Evolutionary conservation across 2,329 filamentous ascomycete genomes (phyloP), one percentile per base, ranked within the genome.

Genomic region (Incumbomyces delicatus): DNA sequence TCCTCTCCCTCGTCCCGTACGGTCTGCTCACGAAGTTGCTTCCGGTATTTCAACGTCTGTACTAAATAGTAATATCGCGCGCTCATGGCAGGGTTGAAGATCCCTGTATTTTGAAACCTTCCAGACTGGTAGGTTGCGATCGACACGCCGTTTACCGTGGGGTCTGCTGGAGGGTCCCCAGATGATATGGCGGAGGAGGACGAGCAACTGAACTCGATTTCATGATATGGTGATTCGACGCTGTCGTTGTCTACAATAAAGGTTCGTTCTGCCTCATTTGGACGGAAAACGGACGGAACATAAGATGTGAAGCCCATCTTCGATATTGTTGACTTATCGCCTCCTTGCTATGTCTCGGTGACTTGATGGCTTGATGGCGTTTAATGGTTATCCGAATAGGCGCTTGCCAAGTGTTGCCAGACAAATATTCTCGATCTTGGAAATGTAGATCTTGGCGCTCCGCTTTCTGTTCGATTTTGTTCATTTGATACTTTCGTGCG

Each of bases 231-330:
- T 14, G 27, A 13, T 29, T n/a, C 10, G 5, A n/a, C 10, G 7
- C 12, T 11, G 38, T 41, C 10, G 8, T 16, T n/a, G 10, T 8
- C 36, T 20, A n/a, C n/a, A n/a, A n/a, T n/a, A n/a, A n/a, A n/a
- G 36, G 36, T 14, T 20, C 17, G n/a, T 38, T 14, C n/a, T 13
- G 18, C 8, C 22, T 27, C 22, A 27, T 5, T 8, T 27, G 36
- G 29, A 11, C 11, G 8, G 41, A 34, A 34, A 29, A 20, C 14
- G n/a, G 6, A 43, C 8, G 41, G 41, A 16, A 43, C 33, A 34
- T 43, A 34, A 12, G 41, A 16, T 43, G 11, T 43, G 30, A 43
- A 10, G 30, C 41, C 41, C 30, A 33, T 43, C 13, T 16, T 39
- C 5, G 18, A 13, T 17, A 22, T 17, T 10, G 35, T 17, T 18